Base-by-base conservation (phyloP, 495 filamentous ascomycete species). In the Lineolata rhizophorae region DNA sequence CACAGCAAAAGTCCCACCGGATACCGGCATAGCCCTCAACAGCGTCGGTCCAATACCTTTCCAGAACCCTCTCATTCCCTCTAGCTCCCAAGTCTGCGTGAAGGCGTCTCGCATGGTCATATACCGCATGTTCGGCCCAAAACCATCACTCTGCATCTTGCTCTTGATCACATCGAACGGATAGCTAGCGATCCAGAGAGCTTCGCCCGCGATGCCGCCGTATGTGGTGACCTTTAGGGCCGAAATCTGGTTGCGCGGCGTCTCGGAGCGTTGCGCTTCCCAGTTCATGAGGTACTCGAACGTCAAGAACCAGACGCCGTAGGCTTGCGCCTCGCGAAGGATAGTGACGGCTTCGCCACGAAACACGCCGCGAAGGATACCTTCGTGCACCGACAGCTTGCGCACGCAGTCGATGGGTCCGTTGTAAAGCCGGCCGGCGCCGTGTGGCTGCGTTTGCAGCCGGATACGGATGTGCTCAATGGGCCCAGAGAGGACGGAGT, bases 391-490 rank as follows among this genome's bases (percentile, higher is more conserved):
- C 10, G 65, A 62, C 5, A 97, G 65, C 54, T 92, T 84, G 37
- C 70, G 64, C 40, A 93, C 73, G 57, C 87, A 97, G 60, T 94
- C 85, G 30, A 78, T 51, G 0, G 87, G 87, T 1, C 87, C 87
- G 12, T 43, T 48, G 61, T 95, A 97, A 15, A 97, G 62, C 4
- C 76, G 62, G 15, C 41, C 58, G 6, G 69, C 65, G 8, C 77
- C 81, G 54, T 95, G 87, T 1, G 87, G 87, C 55, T 97, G 87
- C 10, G 90, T 90, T 53, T 97, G 87, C 41, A 97, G 58, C n/a
- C 87, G 70, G 55, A 97, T 97, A 52, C 87, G 75, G 41, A 97
- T 73, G 55, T 97, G 90, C 56, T 97, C 87, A 52, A 97, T 94
- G 5, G 87, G 87, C 0, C 71, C 70, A 0, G 84, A 92, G 44